Evolutionary conservation across 345 rosid genomes (phyloP), one percentile per base, ranked within the genome.

Genomic region (Lumnitzera littorea): DNA sequence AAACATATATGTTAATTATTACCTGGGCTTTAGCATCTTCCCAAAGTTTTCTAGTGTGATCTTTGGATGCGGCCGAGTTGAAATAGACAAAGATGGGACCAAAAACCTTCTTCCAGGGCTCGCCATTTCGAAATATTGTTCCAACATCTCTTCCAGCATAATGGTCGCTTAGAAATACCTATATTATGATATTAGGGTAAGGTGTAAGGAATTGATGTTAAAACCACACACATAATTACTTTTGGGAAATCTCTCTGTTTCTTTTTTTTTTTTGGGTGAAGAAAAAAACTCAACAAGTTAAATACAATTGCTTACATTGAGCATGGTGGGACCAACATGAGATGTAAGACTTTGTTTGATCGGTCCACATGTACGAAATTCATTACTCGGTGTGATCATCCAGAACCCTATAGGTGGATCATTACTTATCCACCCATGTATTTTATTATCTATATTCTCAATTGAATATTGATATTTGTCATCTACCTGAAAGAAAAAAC

Each of bases 161-260:
- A 61, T 79, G 84, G 6, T 58, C 55, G 60, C 80, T 70, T 1
- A 76, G 65, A 56, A 79, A 79, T 67, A 71, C 67, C 84, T 79
- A 50, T 3, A 49, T 20, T 3, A 20, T 25, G 31, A 46, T 46
- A 14, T 0, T 36, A 6, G 25, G 5, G 11, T 14, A 11, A 48
- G 5, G 36, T 17, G 13, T 11, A 17, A 50, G 8, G 15, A 48
- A 36, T 56, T 43, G 31, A 43, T 13, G 11, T 14, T 10, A 14
- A 14, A 4, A 10, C 43, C 43, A 36, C 43, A 36, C 43, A 36
- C 43, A 5, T 36, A 20, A 20, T 36, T 36, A 5, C 7, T 36
- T 36, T 36, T 20, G 20, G 20, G 20, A 20, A 20, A 20, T 20
- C 20, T 20, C 20, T 20, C 20, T 20, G 0, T 20, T 1, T 20